phyloP scores from a whole-genome alignment of 2,329 filamentous ascomycete species.

The Gnomoniopsis smithogilvyi region DNA sequence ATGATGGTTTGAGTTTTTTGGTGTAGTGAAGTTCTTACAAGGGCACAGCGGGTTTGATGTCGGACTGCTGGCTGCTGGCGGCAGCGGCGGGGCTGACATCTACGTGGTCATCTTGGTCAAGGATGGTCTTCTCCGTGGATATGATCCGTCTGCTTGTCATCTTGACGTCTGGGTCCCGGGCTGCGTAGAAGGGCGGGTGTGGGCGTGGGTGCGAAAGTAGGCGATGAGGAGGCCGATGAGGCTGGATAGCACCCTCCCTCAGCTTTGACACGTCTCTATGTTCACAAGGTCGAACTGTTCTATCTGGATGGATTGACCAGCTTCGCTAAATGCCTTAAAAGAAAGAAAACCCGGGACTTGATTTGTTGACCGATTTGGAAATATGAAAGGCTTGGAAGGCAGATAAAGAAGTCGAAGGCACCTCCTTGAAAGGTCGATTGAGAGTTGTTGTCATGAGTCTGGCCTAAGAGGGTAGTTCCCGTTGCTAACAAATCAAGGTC shows the following conservation, averaged over 20 bases:
- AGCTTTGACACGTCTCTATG: not conserved
- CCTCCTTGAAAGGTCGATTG: too few relatives aligned
- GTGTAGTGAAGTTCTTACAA: conserved; percentile 44
- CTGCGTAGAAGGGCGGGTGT: not conserved
- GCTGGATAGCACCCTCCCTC: not conserved
- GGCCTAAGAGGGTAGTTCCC: too few relatives aligned
- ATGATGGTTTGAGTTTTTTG: conserved; percentile 29
- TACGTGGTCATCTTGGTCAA: conserved; percentile 55
- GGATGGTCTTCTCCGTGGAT: conserved; percentile 61
- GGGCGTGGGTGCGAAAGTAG: not conserved
- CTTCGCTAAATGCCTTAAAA: too few relatives aligned
- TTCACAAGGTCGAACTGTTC: too few relatives aligned
- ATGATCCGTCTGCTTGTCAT: conserved; percentile 72
- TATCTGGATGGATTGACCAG: not conserved
- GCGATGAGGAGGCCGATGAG: not conserved
- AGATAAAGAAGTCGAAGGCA: too few relatives aligned
- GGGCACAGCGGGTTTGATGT: conserved; percentile 80
- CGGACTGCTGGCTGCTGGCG: conserved; percentile 55
- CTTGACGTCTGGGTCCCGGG: not conserved
- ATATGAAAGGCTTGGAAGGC: too few relatives aligned
- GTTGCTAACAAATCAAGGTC: too few relatives aligned
- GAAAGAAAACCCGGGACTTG: not conserved
- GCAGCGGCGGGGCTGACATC: conserved; percentile 36
- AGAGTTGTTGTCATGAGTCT: too few relatives aligned
- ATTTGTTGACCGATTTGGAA: too few relatives aligned